A percentile compares a stretch with the other conserved stretches of the same genome.
Conservation (phyloP, 108 stramenopile genomes). For the Parietichytrium sp. region DNA sequence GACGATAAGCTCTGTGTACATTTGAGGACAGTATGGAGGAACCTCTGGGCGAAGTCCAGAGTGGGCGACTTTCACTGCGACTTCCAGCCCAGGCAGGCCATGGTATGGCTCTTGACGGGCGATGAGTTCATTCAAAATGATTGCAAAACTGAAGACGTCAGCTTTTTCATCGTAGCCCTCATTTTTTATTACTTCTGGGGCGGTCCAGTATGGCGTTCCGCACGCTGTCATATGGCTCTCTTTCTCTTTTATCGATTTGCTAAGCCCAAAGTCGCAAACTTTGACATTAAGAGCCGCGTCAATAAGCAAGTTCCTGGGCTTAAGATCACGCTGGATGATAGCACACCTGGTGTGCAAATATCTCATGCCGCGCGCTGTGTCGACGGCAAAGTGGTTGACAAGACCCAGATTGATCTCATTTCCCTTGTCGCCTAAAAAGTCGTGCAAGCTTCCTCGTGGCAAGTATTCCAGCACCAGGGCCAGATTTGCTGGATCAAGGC, state of each 20-base stretch:
- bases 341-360: constrained; percentile 34
- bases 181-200: constrained; percentile 37
- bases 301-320: constrained; percentile 37
- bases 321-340: constrained; percentile 42
- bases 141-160: constrained; percentile 44
- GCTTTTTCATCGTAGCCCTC: constrained; percentile 36
- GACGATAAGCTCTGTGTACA: background rate
- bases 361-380: constrained; percentile 45
- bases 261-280: constrained; percentile 40
- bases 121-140: constrained; percentile 32
- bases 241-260: background rate
- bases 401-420: background rate
- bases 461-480: constrained; percentile 8
- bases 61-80: constrained; percentile 26
- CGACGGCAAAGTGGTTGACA: constrained; percentile 30
- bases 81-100: constrained; percentile 26
- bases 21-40: background rate
- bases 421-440: background rate
- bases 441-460: constrained; percentile 13
- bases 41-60: constrained; percentile 30
- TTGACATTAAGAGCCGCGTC: constrained; percentile 34
- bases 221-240: background rate
- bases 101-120: constrained; percentile 1
- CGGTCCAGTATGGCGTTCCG: constrained; percentile 44
- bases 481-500: background rate